These are phyloP conservation scores for Vitis hybrid DNA, from an alignment of 177 flowering plant species.

Conservation along the genomic window DNA sequence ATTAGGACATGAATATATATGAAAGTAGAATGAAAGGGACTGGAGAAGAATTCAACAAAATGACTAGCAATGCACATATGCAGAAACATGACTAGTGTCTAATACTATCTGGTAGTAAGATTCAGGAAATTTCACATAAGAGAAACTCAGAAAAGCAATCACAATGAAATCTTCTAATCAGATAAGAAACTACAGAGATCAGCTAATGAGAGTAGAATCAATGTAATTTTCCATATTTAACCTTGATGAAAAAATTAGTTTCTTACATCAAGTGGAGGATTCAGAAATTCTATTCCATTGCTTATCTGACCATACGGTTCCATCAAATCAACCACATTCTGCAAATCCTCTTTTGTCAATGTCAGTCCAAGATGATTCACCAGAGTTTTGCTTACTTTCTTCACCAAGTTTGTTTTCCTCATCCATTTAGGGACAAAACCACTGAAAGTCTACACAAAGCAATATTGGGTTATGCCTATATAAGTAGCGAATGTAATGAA, in stretches of 20 bases:
- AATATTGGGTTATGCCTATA: constrained; percentile 2
- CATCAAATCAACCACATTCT: constrained; percentile 88
- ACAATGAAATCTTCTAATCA: not conserved
- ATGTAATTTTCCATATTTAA: not conserved
- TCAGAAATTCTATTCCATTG: constrained; percentile 84
- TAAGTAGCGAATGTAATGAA: not conserved
- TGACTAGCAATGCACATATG: not conserved
- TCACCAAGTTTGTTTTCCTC: constrained; percentile 56
- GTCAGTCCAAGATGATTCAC: constrained; percentile 89
- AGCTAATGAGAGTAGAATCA: not conserved
- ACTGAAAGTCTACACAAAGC: constrained; percentile 62
- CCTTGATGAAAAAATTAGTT: constrained; percentile 1
- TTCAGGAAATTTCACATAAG: constrained; percentile 1
- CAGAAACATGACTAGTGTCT: not conserved
- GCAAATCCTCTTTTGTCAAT: constrained; percentile 72
- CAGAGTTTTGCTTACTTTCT: constrained; percentile 56
- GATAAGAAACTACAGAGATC: not conserved
- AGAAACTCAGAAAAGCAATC: not conserved
- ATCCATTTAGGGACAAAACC: constrained; percentile 60
- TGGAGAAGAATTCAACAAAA: not conserved
- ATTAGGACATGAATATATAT: too few species aligned
- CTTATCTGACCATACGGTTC: constrained; percentile 95
- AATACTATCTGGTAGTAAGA: not conserved
- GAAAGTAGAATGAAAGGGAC: not conserved
- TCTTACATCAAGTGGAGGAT: constrained; percentile 90